Evolutionary conservation across 805 yeast genomes (phyloP).

Genomic region (Monosporozyma aquatica): DNA sequence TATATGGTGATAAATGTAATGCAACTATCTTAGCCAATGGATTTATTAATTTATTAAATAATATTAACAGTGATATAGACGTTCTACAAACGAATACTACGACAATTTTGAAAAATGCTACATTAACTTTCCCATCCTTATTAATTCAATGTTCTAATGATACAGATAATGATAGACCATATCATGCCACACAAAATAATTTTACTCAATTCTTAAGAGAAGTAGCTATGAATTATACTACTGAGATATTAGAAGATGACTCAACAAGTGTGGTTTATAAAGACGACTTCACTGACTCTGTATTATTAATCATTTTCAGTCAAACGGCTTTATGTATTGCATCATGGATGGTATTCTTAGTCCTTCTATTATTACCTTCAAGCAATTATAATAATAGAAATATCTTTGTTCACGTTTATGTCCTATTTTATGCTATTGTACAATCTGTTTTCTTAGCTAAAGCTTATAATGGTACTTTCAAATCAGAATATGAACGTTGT

Average conservation of each 20-base stretch:
- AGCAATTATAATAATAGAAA: conserved; percentile 43
- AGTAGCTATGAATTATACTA: conserved; percentile 1
- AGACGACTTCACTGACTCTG: conserved; percentile 33
- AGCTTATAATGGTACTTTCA: conserved; percentile 36
- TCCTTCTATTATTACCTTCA: conserved; percentile 44
- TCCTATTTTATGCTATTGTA: conserved; percentile 46
- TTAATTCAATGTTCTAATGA: conserved; percentile 12
- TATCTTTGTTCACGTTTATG: conserved; percentile 44
- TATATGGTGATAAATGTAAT: conserved; percentile 10
- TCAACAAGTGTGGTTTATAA: conserved; percentile 10
- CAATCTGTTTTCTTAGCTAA: conserved; percentile 43
- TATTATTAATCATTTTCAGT: conserved; percentile 41
- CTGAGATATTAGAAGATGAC: neutral
- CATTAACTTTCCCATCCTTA: conserved; percentile 17
- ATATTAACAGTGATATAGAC: neutral
- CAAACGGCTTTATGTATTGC: conserved; percentile 47
- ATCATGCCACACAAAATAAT: conserved; percentile 1
- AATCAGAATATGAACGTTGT: conserved; percentile 42
- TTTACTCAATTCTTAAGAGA: conserved; percentile 1
- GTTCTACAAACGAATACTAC: neutral
- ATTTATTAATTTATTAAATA: conserved; percentile 6
- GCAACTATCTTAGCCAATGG: conserved; percentile 16
- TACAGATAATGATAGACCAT: neutral
- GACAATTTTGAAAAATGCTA: conserved; percentile 5
- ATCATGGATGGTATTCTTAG: conserved; percentile 60